A percentile compares a stretch with the other conserved stretches of the same genome.
Conservation (phyloP, 805 yeast species). For the Wickerhamiella azymoides region DNA sequence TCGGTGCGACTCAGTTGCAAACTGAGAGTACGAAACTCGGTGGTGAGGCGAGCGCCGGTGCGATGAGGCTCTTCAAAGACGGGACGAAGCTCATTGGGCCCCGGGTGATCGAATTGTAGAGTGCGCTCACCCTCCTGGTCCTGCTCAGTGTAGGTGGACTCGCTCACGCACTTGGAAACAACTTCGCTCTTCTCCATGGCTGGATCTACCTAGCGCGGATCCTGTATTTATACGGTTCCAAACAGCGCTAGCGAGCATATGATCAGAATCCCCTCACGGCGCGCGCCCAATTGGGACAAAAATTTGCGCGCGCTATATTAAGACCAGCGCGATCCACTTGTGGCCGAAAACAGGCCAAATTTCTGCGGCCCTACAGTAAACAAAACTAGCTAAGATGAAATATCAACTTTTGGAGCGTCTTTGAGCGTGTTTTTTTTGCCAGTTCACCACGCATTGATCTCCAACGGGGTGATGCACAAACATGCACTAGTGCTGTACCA, state of each 20-base stretch:
- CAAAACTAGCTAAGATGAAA: too few relatives aligned
- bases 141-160: not conserved
- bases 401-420: too few relatives aligned
- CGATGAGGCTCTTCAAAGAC: not conserved
- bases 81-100: not conserved
- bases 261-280: not conserved
- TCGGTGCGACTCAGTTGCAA: slow-evolving; percentile 3
- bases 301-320: not conserved
- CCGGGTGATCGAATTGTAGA: not conserved
- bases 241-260: not conserved
- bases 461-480: not conserved
- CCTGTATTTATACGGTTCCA: not conserved
- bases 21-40: slow-evolving; percentile 4
- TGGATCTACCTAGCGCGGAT: not conserved
- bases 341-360: not conserved
- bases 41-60: not conserved
- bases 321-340: not conserved
- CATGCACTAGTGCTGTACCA: not conserved
- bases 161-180: not conserved
- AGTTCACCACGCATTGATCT: not conserved
- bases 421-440: not conserved
- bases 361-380: not conserved
- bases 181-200: not conserved
- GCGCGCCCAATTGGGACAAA: not conserved
- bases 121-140: not conserved